Percentiles rank a stretch among this genome's conserved stretches.
These are phyloP conservation scores for Plectosphaerella cucumerina DNA, from an alignment of 2,329 filamentous ascomycete genomes.

Conservation along the genomic window DNA sequence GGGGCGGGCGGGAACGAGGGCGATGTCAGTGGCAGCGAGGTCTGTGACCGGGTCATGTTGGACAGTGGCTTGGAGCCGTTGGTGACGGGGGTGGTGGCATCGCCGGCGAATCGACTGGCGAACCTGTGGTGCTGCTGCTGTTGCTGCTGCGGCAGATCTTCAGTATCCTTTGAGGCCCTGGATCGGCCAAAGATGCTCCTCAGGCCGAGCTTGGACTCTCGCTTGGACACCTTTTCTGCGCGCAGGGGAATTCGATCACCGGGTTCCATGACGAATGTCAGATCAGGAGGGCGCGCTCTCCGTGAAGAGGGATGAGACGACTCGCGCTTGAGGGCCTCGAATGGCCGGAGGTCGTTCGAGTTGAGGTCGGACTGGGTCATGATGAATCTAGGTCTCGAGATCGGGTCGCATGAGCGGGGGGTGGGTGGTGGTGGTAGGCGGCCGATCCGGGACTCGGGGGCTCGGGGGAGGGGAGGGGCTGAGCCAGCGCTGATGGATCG, in stretches of 20 bases:
- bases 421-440: too few species aligned
- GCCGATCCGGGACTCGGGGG: background rate
- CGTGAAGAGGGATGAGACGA: constrained; percentile 11
- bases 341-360: background rate
- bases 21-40: constrained; percentile 2
- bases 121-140: constrained; percentile 4
- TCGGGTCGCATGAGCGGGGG: background rate
- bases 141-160: constrained; percentile 36
- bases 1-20: background rate
- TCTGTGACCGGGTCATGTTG: constrained; percentile 5
- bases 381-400: background rate
- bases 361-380: background rate
- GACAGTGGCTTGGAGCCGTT: constrained; percentile 29
- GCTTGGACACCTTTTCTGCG: constrained; percentile 34
- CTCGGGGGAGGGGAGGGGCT: too few species aligned
- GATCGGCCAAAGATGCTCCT: constrained; percentile 46
- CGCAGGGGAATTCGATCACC: constrained; percentile 38
- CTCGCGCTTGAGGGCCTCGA: background rate
- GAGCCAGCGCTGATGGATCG: too few species aligned
- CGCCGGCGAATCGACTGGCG: constrained; percentile 13
- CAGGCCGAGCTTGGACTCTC: constrained; percentile 49
- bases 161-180: constrained; percentile 30
- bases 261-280: constrained; percentile 22
- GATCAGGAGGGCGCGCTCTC: constrained; percentile 33
- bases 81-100: background rate